Evolutionary conservation across 148 eudicot genomes (phyloP), one percentile per base, ranked within the genome.

Genomic region (Heliamphora exappendiculata): DNA sequence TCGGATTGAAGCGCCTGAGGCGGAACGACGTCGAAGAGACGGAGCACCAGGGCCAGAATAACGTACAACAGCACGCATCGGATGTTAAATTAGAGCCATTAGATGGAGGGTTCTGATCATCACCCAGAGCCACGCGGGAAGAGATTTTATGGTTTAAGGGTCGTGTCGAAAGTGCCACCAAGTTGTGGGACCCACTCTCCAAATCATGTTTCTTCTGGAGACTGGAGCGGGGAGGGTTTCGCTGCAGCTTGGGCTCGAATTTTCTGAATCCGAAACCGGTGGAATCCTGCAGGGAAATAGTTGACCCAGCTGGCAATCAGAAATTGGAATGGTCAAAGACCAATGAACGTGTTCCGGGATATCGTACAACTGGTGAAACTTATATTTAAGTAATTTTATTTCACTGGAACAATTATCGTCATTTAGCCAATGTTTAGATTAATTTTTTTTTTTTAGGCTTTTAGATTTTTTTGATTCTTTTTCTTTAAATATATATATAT

Each of bases 1-100:
- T 91, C n/a, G 97, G 97, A 2, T 80, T 51, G 42, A 91, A 89
- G 79, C 86, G 90, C 14, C 81, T 67, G 57, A 87, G 84, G 66
- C 79, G 82, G 5, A 83, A 73, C 0, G 79, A 81, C 0, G 84
- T 79, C 0, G 87, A 53, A 13, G 87, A 76, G 29, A 45, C 57
- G 28, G 81, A 68, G 47, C 82, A 59, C 2, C 36, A 71, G 17
- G 79, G 64, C 5, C 39, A 67, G 26, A 89, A 82, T 66, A 81
- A 64, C 41, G 49, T 71, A 28, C 77, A 55, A 8, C 33, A 20
- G 49, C 79, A 41, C 10, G 28, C 31, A 13, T 73, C 22, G 70
- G 81, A 0, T 67, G 82, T 39, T 81, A 84, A 70, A 64, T 42
- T 67, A 10, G 33, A 62, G 66, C 79, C 78, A 77, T 72, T 26